Base-by-base conservation (phyloP, 495 filamentous ascomycete species). In the Achaetomiella virescens region DNA sequence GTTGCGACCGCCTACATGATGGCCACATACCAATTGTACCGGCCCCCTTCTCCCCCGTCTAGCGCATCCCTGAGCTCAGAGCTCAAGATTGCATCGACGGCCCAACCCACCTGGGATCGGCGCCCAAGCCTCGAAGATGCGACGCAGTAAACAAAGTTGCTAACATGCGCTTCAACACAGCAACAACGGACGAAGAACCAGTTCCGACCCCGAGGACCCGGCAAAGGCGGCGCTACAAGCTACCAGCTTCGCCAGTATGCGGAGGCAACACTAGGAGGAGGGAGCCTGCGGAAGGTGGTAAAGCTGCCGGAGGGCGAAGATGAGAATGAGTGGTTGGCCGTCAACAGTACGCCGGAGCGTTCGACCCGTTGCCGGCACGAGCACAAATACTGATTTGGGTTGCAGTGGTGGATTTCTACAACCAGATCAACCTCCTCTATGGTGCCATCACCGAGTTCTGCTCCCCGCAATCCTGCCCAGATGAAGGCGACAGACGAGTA, bases 401-500 rank as follows among this genome's bases (percentile, higher is more conserved):
- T 9, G 20, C 61, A 96, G 92, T 98, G 66, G 93, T 98, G 75
- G 93, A 98, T 71, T 98, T 98, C 74, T 98, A 97, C 83, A 98
- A 97, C 75, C 93, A 98, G 71, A 93, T 97, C 71, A 98, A 98
- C 74, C 84, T 98, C 24, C 86, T 98, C 51, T 98, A 98, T 71
- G 93, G 93, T 56, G 91, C 93, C 53, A 97, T 98, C 68, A 98
- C 93, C 51, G 93, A 98, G 65, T 98, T 97, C 74, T 98, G 93
- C 76, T 97, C 93, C 22, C 93, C 93, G 24, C 87, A 89, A 61
- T 89, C 90, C 49, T 98, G 93, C 69, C 93, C 92, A 97, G 75
- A 98, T 98, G 93, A 98, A 98, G 74, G 93, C 93, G 24, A 97
- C 93, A 9, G 93, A 98, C 75, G 93, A 98, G 88, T 95, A 79